Percentiles rank a stretch among this genome's conserved stretches.
phyloP scores from a whole-genome alignment of 306 rosid genomes.

The Luffa acutangula region DNA sequence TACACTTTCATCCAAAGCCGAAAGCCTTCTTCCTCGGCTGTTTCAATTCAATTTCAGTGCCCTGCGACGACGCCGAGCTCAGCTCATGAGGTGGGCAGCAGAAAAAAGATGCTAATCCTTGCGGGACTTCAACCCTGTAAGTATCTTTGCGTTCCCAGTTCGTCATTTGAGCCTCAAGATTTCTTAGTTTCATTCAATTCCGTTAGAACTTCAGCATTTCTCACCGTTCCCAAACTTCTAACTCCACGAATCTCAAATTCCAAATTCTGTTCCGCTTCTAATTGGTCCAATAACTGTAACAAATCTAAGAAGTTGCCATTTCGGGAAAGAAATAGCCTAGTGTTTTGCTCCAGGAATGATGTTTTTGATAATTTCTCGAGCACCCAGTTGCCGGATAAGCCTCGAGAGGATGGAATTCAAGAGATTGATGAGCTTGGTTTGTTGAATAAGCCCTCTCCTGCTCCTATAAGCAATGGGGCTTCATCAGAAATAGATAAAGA shows the following conservation, averaged over 20 bases:
- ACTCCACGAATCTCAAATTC: slow-evolving; percentile 10
- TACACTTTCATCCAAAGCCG: neutral
- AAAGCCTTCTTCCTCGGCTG: neutral
- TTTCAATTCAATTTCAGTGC: neutral
- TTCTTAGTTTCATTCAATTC: slow-evolving; percentile 13
- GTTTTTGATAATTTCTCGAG: slow-evolving; percentile 45
- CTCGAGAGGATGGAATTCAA: slow-evolving; percentile 22
- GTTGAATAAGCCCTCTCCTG: slow-evolving; percentile 65
- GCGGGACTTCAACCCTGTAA: slow-evolving; percentile 45
- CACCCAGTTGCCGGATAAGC: slow-evolving; percentile 31
- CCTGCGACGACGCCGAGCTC: slow-evolving; percentile 7
- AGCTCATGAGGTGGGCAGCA: slow-evolving; percentile 38
- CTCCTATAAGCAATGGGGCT: slow-evolving; percentile 24
- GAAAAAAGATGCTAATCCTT: slow-evolving; percentile 38
- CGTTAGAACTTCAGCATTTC: slow-evolving; percentile 9
- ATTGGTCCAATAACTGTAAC: slow-evolving; percentile 11
- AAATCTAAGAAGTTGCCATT: slow-evolving; percentile 27
- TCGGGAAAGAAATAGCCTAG: slow-evolving; percentile 25
- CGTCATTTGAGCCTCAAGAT: slow-evolving; percentile 1
- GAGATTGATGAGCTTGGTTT: slow-evolving; percentile 56
- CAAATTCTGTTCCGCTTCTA: slow-evolving; percentile 13
- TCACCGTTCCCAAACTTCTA: slow-evolving; percentile 7
- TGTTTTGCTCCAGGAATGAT: slow-evolving; percentile 45
- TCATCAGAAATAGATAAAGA: slow-evolving; percentile 31
- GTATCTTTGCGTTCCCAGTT: slow-evolving; percentile 20